A percentile compares a stretch with the other conserved stretches of the same genome.
These are phyloP conservation scores for Cytospora chrysosperma DNA, from an alignment of 2,329 filamentous ascomycete genomes.

Conservation along the genomic window DNA sequence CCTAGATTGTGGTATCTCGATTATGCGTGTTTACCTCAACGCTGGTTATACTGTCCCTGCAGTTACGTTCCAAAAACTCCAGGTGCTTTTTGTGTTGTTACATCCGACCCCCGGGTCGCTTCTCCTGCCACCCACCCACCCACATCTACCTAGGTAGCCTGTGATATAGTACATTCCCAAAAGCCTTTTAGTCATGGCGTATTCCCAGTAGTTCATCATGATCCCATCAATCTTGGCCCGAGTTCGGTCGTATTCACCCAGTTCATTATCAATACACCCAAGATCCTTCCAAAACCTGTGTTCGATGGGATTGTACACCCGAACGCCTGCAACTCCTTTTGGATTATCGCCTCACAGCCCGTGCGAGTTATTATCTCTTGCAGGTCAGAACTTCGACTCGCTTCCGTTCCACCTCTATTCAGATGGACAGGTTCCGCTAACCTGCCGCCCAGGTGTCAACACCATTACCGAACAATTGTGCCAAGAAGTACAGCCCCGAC, in stretches of 20 bases:
- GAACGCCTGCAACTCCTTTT: constrained; percentile 8
- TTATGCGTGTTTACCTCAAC: not conserved
- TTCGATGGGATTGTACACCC: not conserved
- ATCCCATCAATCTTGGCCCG: not conserved
- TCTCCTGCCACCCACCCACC: too few relatives aligned
- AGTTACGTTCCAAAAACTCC: not conserved
- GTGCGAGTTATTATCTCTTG: not conserved
- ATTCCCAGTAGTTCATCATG: not conserved
- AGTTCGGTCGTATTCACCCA: too few relatives aligned
- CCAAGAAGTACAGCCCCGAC: constrained; percentile 6
- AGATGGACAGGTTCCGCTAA: not conserved
- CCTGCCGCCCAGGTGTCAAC: not conserved
- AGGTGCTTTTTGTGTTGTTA: too few relatives aligned
- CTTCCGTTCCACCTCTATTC: too few relatives aligned
- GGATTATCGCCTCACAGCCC: not conserved
- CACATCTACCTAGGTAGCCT: too few relatives aligned
- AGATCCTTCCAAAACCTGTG: not conserved
- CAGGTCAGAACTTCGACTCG: not conserved
- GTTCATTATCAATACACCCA: not conserved
- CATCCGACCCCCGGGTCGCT: too few relatives aligned
- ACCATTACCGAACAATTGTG: constrained; percentile 1
- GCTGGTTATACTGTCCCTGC: not conserved
- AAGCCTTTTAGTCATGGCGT: not conserved
- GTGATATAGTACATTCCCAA: not conserved
- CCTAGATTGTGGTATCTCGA: not conserved